Percentiles rank a stretch among this genome's conserved stretches.
phyloP scores from a whole-genome alignment of 441 rosid species.

The Manihot esculenta region DNA sequence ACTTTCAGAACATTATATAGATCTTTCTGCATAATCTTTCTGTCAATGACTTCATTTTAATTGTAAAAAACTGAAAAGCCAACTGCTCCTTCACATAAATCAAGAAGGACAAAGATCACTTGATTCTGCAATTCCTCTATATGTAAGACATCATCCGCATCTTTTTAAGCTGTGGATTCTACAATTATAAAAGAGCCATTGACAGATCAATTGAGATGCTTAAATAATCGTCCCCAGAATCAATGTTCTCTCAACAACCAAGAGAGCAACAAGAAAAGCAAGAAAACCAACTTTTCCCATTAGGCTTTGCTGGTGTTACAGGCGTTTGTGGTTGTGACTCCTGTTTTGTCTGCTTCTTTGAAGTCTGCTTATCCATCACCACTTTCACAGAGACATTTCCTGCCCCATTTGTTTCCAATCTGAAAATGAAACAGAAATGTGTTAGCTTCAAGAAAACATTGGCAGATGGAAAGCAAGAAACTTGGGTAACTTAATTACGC shows the following conservation, averaged over 20 bases:
- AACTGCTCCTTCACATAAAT: too few species aligned
- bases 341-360: constrained; percentile 14
- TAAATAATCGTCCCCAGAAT: too few species aligned
- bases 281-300: constrained; percentile 41
- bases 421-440: constrained; percentile 16
- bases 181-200: background rate
- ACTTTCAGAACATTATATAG: too few species aligned
- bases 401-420: constrained; percentile 22
- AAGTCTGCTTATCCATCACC: constrained; percentile 15
- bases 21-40: too few species aligned
- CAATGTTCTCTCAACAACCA: constrained; percentile 17
- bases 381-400: constrained; percentile 10
- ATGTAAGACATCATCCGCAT: background rate
- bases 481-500: constrained; percentile 43
- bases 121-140: background rate
- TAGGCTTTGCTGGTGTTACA: constrained; percentile 20
- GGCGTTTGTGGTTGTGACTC: constrained; percentile 18
- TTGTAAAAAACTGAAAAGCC: too few species aligned
- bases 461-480: too few species aligned
- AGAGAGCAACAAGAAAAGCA: constrained; percentile 53
- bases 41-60: too few species aligned
- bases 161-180: background rate
- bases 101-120: background rate
- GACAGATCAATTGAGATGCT: too few species aligned
- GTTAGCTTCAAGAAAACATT: background rate